Conservation (phyloP, 345 rosid genomes). For the Citrus medica region DNA sequence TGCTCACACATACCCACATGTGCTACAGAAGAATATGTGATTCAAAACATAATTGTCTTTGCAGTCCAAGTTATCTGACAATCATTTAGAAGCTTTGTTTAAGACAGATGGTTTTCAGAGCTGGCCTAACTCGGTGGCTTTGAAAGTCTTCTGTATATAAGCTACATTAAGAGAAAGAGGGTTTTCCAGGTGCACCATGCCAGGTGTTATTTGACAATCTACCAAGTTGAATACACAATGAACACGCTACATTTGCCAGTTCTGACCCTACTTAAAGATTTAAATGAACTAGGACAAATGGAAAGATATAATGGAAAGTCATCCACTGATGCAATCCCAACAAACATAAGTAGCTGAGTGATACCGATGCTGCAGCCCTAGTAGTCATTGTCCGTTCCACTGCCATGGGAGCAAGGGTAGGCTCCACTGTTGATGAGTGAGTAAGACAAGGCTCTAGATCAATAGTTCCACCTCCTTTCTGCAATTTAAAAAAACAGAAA, state of each 20-base stretch:
- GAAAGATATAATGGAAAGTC: background rate
- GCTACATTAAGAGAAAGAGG: background rate
- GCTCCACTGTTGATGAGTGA: constrained; percentile 93
- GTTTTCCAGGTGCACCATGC: background rate
- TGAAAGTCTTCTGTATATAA: background rate
- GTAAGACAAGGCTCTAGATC: constrained; percentile 96
- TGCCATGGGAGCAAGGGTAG: constrained; percentile 98
- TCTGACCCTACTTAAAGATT: background rate
- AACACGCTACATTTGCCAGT: background rate
- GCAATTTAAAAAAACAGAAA: constrained; percentile 23
- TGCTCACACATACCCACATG: background rate
- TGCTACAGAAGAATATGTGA: background rate
- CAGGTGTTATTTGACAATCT: background rate
- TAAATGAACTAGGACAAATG: background rate
- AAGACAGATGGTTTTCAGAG: background rate
- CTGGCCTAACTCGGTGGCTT: background rate
- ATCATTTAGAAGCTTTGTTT: background rate
- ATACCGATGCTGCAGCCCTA: constrained; percentile 98
- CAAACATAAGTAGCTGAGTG: background rate
- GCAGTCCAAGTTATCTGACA: background rate
- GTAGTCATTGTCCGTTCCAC: constrained; percentile 99
- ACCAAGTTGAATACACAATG: background rate
- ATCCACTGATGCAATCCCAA: background rate
- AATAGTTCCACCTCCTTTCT: constrained; percentile 97
- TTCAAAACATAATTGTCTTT: background rate